Percentiles rank a stretch among this genome's conserved stretches.
phyloP scores from a whole-genome alignment of 2,329 filamentous ascomycete genomes.

The Phoma herbarum region DNA sequence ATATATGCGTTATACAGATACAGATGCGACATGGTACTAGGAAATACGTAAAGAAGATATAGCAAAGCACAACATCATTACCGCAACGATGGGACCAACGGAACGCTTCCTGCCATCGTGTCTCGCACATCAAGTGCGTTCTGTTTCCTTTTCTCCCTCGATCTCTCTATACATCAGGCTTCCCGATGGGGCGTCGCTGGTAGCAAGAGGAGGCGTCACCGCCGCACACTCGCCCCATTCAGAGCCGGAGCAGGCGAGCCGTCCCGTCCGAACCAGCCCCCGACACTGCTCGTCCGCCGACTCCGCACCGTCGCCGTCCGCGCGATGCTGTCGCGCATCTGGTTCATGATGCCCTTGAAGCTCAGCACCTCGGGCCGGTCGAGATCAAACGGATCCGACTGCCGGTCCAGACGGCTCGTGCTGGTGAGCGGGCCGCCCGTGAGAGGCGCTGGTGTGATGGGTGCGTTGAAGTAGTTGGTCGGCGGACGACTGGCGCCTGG shows the following conservation, averaged over 20 bases:
- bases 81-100: constrained; percentile 37
- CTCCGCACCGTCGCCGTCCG: constrained; percentile 36
- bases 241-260: constrained; percentile 29
- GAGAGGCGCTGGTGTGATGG: constrained; percentile 24
- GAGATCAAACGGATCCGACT: constrained; percentile 54
- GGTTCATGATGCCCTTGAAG: constrained; percentile 41
- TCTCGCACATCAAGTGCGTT: constrained; percentile 15
- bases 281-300: constrained; percentile 42
- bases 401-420: constrained; percentile 40
- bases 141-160: neutral
- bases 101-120: constrained; percentile 49
- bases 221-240: constrained; percentile 25
- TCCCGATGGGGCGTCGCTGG: too few species aligned
- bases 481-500: constrained; percentile 25
- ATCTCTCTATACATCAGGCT: neutral
- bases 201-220: neutral
- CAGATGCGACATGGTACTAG: constrained; percentile 12
- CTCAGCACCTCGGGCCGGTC: constrained; percentile 52
- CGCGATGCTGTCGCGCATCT: constrained; percentile 43
- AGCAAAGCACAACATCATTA: constrained; percentile 8
- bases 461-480: constrained; percentile 38
- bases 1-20: constrained; percentile 22
- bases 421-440: constrained; percentile 12
- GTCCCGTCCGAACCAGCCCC: constrained; percentile 38
- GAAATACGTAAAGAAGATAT: constrained; percentile 4